Evolutionary conservation across 371 early-diverging fungal species (phyloP).

Genomic region (Actinomucor elegans): DNA sequence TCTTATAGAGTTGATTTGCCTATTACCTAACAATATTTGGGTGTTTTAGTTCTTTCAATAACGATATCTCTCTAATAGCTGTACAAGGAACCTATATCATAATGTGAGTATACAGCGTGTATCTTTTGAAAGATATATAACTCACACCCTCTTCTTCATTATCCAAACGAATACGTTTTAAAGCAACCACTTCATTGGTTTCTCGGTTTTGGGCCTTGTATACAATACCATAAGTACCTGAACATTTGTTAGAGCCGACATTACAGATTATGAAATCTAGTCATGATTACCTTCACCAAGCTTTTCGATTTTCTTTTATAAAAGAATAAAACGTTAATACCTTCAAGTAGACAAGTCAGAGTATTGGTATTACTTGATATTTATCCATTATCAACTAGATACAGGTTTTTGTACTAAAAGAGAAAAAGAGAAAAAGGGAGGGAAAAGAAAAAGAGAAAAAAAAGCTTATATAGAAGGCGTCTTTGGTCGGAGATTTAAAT

Average conservation of each 20-base stretch:
- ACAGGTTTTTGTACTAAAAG: neutral
- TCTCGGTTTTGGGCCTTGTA: constrained; percentile 96
- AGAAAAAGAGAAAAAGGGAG: constrained; percentile 2
- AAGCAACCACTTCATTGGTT: constrained; percentile 93
- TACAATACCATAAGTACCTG: constrained; percentile 95
- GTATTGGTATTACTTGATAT: constrained; percentile 61
- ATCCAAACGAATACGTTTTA: constrained; percentile 97
- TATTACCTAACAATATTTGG: constrained; percentile 91
- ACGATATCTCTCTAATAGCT: constrained; percentile 97
- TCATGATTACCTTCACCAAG: constrained; percentile 76
- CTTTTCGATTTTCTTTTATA: constrained; percentile 90
- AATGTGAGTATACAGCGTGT: neutral
- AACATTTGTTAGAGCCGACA: neutral
- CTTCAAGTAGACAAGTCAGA: neutral
- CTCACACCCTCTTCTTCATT: constrained; percentile 93
- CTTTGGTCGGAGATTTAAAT: too few relatives aligned
- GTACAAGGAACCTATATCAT: constrained; percentile 84
- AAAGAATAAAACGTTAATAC: neutral
- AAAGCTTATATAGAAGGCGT: too few relatives aligned
- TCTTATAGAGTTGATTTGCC: too few relatives aligned
- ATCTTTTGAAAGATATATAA: neutral
- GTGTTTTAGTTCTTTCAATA: constrained; percentile 94
- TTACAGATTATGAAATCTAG: too few relatives aligned
- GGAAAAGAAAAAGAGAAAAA: constrained; percentile 5
- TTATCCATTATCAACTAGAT: constrained; percentile 77